These are phyloP conservation scores for Colletotrichum destructivum DNA, from an alignment of 2,329 filamentous ascomycete genomes.

Conservation along the genomic window DNA sequence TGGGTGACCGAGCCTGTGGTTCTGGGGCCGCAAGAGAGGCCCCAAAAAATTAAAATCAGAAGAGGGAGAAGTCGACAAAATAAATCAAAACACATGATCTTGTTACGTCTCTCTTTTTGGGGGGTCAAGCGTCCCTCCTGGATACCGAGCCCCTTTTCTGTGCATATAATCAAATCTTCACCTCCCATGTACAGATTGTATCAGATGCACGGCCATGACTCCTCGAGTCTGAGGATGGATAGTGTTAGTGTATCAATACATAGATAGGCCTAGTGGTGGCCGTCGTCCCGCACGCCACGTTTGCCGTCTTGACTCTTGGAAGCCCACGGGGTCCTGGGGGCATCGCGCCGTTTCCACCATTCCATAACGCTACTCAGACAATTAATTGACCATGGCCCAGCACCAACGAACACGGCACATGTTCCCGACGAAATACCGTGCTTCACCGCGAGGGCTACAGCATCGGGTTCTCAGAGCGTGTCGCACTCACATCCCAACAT, in stretches of 20 bases:
- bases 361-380: constrained; percentile 10
- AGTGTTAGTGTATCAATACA: too few relatives aligned
- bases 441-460: neutral
- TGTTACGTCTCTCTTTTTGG: constrained; percentile 4
- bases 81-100: neutral
- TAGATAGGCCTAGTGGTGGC: neutral
- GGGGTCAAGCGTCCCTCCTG: neutral
- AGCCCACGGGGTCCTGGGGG: neutral
- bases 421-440: neutral
- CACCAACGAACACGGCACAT: neutral
- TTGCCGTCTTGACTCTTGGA: neutral
- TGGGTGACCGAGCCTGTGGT: neutral
- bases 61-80: too few relatives aligned
- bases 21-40: neutral
- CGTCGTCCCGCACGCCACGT: neutral
- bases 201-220: constrained; percentile 11
- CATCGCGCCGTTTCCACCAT: constrained; percentile 9
- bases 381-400: neutral
- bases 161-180: constrained; percentile 12
- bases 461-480: neutral
- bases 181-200: constrained; percentile 24
- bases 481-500: neutral
- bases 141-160: constrained; percentile 21
- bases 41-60: too few relatives aligned
- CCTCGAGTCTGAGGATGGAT: neutral